Percentiles rank a stretch among this genome's conserved stretches.
phyloP scores from a whole-genome alignment of 2,329 filamentous ascomycete genomes.

The Aspergillus chevalieri region DNA sequence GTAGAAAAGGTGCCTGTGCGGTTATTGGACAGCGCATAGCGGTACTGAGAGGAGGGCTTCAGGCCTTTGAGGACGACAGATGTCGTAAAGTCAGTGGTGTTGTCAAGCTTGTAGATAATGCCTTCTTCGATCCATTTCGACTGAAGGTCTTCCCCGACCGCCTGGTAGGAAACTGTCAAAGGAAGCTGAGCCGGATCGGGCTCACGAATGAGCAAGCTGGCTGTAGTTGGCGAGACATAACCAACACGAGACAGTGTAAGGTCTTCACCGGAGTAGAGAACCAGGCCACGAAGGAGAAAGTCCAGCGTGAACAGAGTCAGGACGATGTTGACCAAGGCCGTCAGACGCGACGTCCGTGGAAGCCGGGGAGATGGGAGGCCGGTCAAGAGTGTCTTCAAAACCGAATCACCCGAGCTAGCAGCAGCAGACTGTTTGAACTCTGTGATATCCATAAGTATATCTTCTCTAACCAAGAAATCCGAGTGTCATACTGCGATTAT shows the following conservation, averaged over 20 bases:
- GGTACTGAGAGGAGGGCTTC: constrained; percentile 66
- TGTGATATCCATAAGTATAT: background rate
- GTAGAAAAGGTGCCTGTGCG: constrained; percentile 75
- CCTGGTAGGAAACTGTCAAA: constrained; percentile 60
- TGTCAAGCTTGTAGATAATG: constrained; percentile 58
- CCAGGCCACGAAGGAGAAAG: constrained; percentile 66
- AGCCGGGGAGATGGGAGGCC: constrained; percentile 72
- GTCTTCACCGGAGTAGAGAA: constrained; percentile 64
- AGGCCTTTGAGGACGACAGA: constrained; percentile 62
- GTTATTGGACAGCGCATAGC: constrained; percentile 82
- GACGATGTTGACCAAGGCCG: constrained; percentile 65
- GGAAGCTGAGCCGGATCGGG: constrained; percentile 70
- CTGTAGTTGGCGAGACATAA: constrained; percentile 73
- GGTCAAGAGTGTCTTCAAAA: constrained; percentile 62
- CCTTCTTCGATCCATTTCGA: constrained; percentile 60
- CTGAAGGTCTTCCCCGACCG: constrained; percentile 19
- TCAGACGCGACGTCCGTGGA: constrained; percentile 58
- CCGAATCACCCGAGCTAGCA: constrained; percentile 6
- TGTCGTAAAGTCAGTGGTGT: constrained; percentile 77
- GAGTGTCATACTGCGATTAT: constrained; percentile 1
- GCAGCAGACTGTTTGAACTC: background rate
- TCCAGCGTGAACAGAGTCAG: constrained; percentile 68
- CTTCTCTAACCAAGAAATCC: background rate
- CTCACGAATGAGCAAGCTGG: constrained; percentile 77
- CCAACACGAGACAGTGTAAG: constrained; percentile 82